Evolutionary conservation across 208 protist genomes (phyloP), one percentile per base, ranked within the genome.

Genomic region (Trypanosomatidae sp.): DNA sequence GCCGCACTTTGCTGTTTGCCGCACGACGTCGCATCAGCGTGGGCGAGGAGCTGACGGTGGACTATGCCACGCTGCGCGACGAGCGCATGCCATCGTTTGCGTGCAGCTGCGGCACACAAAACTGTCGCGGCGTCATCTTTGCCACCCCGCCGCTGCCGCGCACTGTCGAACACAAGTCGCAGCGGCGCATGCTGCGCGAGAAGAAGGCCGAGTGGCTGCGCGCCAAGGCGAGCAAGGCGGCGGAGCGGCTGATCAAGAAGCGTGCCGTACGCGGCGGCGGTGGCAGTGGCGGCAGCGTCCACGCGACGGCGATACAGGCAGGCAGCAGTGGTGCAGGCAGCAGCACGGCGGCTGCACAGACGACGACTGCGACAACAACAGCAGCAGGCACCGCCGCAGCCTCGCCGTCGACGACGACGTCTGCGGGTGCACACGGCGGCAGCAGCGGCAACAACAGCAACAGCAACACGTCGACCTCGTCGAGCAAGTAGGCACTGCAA

Each of bases 21-120:
- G 53, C 84, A 3, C 82, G 81, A 48, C 75, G 84, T 13, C 70
- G 60, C 25, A 89, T 92, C 49, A 87, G 63, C 61, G 61, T 61
- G 5, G 84, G 84, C 7, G 78, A 92, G 71, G 79, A 89, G 55
- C 58, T 92, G 16, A 85, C 84, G n/a, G 66, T 89, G 1, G 84
- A 92, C 59, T 92, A 86, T 56, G 75, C 70, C 11, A 83, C 77
- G 13, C 54, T 89, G 58, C 75, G 80, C 24, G 79, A 89, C 51
- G 71, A 82, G 55, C 44, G 42, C 20, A 89, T 89, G 79, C 74
- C 77, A 24, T 55, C 64, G 32, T 88, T 89, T 47, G 65, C 70
- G 11, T 92, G 84, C 58, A 76, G 72, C 47, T 92, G 84, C 40
- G 79, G 80, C 33, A 80, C 79, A 1, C 50, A 74, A 42, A 85